phyloP scores from a whole-genome alignment of 2,329 filamentous ascomycete genomes.

The Xylariaceae sp. region DNA sequence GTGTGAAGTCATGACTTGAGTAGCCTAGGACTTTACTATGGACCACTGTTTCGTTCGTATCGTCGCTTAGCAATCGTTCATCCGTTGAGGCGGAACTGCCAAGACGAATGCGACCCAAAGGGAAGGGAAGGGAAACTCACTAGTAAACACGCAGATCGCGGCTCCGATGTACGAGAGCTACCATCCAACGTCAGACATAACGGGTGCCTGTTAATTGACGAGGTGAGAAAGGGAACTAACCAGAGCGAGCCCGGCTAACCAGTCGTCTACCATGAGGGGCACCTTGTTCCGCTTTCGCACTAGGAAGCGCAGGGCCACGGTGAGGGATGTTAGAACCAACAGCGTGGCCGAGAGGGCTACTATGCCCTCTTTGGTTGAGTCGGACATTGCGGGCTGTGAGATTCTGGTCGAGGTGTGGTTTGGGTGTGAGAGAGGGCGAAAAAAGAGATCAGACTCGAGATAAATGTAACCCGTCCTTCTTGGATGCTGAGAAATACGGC shows the following conservation, averaged over 20 bases:
- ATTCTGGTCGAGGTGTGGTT: too few relatives aligned
- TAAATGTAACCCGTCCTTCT: too few relatives aligned
- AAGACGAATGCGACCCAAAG: too few relatives aligned
- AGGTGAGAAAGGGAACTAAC: slow-evolving; percentile 1
- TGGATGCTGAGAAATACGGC: too few relatives aligned
- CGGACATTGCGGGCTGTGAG: neutral
- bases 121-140: neutral
- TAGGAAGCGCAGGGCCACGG: slow-evolving; percentile 18
- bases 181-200: neutral
- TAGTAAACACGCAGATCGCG: slow-evolving; percentile 7
- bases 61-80: too few relatives aligned
- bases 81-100: too few relatives aligned
- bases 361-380: neutral
- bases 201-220: neutral
- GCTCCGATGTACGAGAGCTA: slow-evolving; percentile 12
- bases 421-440: too few relatives aligned
- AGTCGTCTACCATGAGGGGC: slow-evolving; percentile 18
- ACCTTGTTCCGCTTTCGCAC: slow-evolving; percentile 13
- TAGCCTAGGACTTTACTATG: neutral
- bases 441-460: too few relatives aligned
- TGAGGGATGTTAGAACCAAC: neutral
- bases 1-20: neutral
- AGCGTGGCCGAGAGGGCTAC: neutral
- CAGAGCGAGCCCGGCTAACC: slow-evolving; percentile 10
- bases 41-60: slow-evolving; percentile 7